Conservation (phyloP, 2,329 filamentous ascomycete genomes). For the Aureobasidium lini region DNA sequence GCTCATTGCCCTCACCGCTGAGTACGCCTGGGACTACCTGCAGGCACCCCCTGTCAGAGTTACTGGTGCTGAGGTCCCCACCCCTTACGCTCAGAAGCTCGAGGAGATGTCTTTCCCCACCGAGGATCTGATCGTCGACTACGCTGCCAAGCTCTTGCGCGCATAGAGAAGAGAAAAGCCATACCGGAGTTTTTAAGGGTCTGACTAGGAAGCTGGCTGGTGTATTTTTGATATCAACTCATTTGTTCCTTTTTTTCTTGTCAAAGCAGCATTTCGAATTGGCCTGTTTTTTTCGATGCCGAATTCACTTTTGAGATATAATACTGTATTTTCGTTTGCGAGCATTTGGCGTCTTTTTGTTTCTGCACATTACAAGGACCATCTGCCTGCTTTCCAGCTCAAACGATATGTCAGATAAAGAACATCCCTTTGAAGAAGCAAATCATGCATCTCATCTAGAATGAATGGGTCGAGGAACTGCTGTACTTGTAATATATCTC, state of each 20-base stretch:
- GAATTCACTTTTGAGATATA: slow-evolving; percentile 3
- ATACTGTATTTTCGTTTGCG: slow-evolving; percentile 1
- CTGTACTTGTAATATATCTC: background rate
- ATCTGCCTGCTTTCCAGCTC: background rate
- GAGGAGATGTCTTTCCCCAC: slow-evolving; percentile 95
- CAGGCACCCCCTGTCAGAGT: slow-evolving; percentile 88
- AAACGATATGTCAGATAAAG: background rate
- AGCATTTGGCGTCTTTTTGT: background rate
- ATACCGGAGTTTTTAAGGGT: slow-evolving; percentile 9
- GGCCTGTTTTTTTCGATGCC: background rate
- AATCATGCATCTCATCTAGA: background rate
- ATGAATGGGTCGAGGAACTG: background rate
- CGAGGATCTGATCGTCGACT: slow-evolving; percentile 77
- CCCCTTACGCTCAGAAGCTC: slow-evolving; percentile 85
- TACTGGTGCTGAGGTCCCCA: slow-evolving; percentile 94
- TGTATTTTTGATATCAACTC: slow-evolving; percentile 14
- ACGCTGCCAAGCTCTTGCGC: slow-evolving; percentile 80
- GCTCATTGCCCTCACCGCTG: slow-evolving; percentile 89
- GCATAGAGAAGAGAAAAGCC: slow-evolving; percentile 12
- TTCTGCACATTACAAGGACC: background rate
- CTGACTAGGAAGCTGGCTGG: slow-evolving; percentile 9
- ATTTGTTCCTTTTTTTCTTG: slow-evolving; percentile 1
- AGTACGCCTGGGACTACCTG: slow-evolving; percentile 97
- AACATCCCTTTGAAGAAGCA: background rate
- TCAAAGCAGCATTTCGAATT: slow-evolving; percentile 10